Conservation (phyloP, 495 filamentous ascomycete genomes). For the Oidiodendron maius region DNA sequence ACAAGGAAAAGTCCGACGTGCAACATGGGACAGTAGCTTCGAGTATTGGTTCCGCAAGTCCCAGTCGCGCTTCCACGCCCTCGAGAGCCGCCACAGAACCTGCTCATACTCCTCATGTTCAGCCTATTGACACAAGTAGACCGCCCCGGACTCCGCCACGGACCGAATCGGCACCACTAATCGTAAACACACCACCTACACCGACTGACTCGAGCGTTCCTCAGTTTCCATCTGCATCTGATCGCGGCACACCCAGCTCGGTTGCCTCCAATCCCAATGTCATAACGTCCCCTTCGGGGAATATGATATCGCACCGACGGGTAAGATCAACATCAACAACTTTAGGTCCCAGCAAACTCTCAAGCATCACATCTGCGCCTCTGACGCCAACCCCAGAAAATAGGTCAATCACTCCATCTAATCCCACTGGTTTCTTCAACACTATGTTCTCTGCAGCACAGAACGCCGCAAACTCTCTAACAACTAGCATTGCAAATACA, state of each 20-base stretch:
- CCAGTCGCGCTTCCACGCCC: slow-evolving; percentile 11
- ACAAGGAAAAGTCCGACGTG: background rate
- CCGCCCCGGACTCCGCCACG: slow-evolving; percentile 39
- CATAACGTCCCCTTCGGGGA: slow-evolving; percentile 44
- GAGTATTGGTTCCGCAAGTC: slow-evolving; percentile 19
- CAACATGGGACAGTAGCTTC: slow-evolving; percentile 21
- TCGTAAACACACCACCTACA: slow-evolving; percentile 53
- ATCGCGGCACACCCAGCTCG: slow-evolving; percentile 20
- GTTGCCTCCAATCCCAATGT: slow-evolving; percentile 30
- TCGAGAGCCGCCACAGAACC: slow-evolving; percentile 12
- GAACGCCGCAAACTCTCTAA: slow-evolving; percentile 84
- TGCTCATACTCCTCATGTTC: slow-evolving; percentile 15
- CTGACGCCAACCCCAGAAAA: slow-evolving; percentile 65
- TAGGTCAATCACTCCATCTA: slow-evolving; percentile 36
- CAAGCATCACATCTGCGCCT: slow-evolving; percentile 66
- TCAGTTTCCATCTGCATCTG: slow-evolving; percentile 12
- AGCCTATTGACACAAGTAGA: slow-evolving; percentile 19
- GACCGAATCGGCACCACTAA: slow-evolving; percentile 36
- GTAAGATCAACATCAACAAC: slow-evolving; percentile 59
- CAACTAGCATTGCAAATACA: slow-evolving; percentile 69
- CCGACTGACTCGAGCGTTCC: slow-evolving; percentile 35
- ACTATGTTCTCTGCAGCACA: slow-evolving; percentile 89
- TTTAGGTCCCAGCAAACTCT: slow-evolving; percentile 81
- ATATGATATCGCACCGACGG: slow-evolving; percentile 68
- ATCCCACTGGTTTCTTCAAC: slow-evolving; percentile 73